Base-by-base conservation (phyloP, 1,139 yeast species). In the Sugiyamaella xylanicola region DNA sequence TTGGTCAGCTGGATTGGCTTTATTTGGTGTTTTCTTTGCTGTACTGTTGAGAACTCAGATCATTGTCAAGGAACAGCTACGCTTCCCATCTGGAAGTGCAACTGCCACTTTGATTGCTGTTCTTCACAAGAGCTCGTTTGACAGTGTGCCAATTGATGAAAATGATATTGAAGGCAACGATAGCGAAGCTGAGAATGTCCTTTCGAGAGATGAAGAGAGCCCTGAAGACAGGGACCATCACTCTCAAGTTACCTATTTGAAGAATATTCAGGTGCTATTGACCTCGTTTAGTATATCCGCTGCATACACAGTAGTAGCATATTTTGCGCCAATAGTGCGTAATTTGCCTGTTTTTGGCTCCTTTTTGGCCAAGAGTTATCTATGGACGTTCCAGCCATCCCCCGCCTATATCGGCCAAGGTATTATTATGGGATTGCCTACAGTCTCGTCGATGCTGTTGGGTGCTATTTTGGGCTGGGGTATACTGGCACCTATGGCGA, bases 341-440 rank as follows among this genome's bases (percentile, higher is more conserved):
- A 77, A 76, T 48, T 65, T 93, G 5, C 97, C 98, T 0, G 67
- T 92, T 0, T 87, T 93, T 68, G 99, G 98, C 0, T 51, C 64
- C 0, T 65, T 68, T 43, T 74, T 89, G n/a, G 87, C 96, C 0
- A 65, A 74, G 16, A 71, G 76, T n/a, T 88, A 89, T 69, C 76
- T 87, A 48, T 88, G 97, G 95, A 85, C 88, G 56, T 81, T 93
- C 57, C 97, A 93, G 69, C 97, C 97, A 0, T 90, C 97, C 0
- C 98, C 99, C 0, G 98, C 99, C 0, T 93, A 93, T 69, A 81
- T 93, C 41, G 99, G 99, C 1, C 99, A 93, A 71, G 99, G 99
- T 2, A 91, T 93, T 45, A 93, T 93, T 55, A 93, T 93, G 99
- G 99, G 99, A 0, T 74, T 90, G 5, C 91, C 93, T 1, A 92